These are phyloP conservation scores for Gossypium bickii DNA, from an alignment of 345 rosid genomes.

Conservation along the genomic window DNA sequence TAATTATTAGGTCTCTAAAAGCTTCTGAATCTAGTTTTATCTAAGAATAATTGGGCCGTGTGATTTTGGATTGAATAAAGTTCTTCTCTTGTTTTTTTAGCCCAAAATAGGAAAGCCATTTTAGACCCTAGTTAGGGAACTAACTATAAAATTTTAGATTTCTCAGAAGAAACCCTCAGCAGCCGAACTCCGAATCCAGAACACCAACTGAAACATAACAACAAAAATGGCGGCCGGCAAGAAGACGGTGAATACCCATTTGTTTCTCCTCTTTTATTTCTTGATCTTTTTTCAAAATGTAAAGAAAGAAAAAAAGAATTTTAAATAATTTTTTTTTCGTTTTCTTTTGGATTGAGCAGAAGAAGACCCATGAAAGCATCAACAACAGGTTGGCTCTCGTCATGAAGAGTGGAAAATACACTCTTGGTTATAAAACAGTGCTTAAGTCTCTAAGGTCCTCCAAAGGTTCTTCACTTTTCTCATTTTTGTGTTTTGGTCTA, in stretches of 20 bases:
- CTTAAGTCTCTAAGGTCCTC: constrained; percentile 42
- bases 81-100: not conserved
- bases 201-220: not conserved
- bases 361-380: constrained; percentile 61
- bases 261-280: not conserved
- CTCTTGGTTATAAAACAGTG: constrained; percentile 48
- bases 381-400: constrained; percentile 52
- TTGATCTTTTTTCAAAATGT: not conserved
- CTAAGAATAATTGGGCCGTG: not conserved
- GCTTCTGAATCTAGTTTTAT: too few species aligned
- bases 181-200: not conserved
- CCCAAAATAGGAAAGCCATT: not conserved
- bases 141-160: not conserved
- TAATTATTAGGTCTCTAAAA: too few species aligned
- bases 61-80: not conserved
- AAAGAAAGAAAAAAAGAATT: too few species aligned
- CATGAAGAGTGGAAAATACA: constrained; percentile 52
- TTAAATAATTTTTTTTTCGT: not conserved
- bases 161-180: not conserved
- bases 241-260: constrained; percentile 38
- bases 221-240: constrained; percentile 50
- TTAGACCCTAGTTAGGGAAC: not conserved
- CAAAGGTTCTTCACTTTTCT: constrained; percentile 25
- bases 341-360: constrained; percentile 24
- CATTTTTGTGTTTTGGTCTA: not conserved